phyloP scores from a whole-genome alignment of 2,329 filamentous ascomycete genomes.

The Pestalotiopsis fici region DNA sequence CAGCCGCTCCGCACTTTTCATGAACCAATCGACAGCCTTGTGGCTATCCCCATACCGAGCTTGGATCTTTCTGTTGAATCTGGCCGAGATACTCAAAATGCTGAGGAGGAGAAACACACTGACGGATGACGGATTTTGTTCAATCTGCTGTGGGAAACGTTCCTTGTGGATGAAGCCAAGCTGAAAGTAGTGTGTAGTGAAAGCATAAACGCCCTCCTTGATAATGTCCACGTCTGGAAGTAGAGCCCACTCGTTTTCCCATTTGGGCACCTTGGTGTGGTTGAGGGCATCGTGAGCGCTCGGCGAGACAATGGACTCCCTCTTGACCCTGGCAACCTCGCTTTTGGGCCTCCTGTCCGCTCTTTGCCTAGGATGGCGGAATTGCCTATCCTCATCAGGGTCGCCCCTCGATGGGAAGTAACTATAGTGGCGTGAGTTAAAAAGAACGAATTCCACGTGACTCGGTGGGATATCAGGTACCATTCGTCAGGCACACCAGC shows the following conservation, averaged over 20 bases:
- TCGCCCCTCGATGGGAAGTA: constrained; percentile 54
- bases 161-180: constrained; percentile 60
- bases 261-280: constrained; percentile 35
- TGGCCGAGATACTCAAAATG: constrained; percentile 58
- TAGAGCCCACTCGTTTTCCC: constrained; percentile 46
- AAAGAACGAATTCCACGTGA: neutral
- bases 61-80: constrained; percentile 51
- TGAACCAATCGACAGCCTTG: constrained; percentile 54
- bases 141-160: constrained; percentile 48
- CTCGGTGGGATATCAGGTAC: constrained; percentile 30
- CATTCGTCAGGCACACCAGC: constrained; percentile 53
- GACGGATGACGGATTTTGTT: constrained; percentile 46
- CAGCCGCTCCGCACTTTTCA: constrained; percentile 48
- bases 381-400: constrained; percentile 55
- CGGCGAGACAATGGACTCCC: constrained; percentile 22
- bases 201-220: constrained; percentile 53
- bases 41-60: constrained; percentile 51
- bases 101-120: constrained; percentile 56
- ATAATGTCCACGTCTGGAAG: constrained; percentile 51
- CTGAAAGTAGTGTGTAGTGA: constrained; percentile 59
- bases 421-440: constrained; percentile 30
- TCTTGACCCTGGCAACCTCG: constrained; percentile 25
- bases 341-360: constrained; percentile 44
- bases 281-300: constrained; percentile 20
- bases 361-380: constrained; percentile 55